Base-by-base conservation (phyloP, 2,329 filamentous ascomycete species). In the Aspergillus ruber region DNA sequence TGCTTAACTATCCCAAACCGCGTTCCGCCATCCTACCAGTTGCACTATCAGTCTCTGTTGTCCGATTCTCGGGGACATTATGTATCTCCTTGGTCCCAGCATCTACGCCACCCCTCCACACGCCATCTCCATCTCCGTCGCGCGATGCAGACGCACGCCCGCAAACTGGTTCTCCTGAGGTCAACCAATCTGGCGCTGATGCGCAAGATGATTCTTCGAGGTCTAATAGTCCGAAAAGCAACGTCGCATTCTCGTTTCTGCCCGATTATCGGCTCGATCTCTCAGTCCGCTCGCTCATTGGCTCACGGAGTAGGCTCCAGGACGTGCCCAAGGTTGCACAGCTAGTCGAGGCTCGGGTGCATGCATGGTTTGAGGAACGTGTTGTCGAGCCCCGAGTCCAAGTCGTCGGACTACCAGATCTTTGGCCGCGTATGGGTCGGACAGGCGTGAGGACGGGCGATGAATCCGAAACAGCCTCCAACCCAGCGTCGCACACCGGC, bases 1-100 rank as follows among this genome's bases (percentile, higher is more conserved):
- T 95, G 42, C 78, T 98, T 47, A 98, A 98, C 69, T 98, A 95
- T 65, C 93, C 93, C 0, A 94, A 90, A 64, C 88, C 88, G 6
- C 76, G 89, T 46, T 88, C 90, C 5, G 93, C 93, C 0, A 85
- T 96, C 6, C 76, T 98, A 1, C 93, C 93, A 2, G 90, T 98
- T 15, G 93, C 91, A 0, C 74, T 98, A 29, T 85, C 90, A 0
- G 90, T 98, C 10, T 93, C 86, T 13, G 87, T 98, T 13, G 88
- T 95, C 13, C 80, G 93, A 12, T 98, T 98, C 68, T 96, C 90
- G 42, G 93, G 93, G 38, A 98, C 93, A 0, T 73, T 98, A 15
- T 94, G 88, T 40, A 86, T 97, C 40, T 95, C 89, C 1, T 95
- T 97, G 63, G 88, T 95, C 50, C 93, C 93, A 1, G 82, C 80